Conservation (phyloP, 1,139 yeast species). For the Petasospora rhodanensis region DNA sequence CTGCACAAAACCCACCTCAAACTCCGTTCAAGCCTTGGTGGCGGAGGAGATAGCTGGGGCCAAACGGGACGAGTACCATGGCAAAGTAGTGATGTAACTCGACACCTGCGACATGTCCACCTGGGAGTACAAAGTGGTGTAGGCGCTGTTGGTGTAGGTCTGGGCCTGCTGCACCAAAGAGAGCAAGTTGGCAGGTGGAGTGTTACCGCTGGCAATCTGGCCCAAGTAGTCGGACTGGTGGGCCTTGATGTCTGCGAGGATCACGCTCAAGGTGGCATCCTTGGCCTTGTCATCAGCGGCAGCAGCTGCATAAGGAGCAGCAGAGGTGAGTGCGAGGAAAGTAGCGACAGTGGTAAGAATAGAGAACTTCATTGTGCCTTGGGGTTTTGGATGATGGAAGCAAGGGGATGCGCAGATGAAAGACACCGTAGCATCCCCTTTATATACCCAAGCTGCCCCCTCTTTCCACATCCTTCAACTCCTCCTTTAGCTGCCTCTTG, state of each 20-base stretch:
- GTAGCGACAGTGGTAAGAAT: slow-evolving; percentile 2
- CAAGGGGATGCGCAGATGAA: too few relatives aligned
- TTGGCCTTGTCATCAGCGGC: too few relatives aligned
- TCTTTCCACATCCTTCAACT: too few relatives aligned
- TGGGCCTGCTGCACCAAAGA: slow-evolving; percentile 30
- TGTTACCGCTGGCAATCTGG: slow-evolving; percentile 19
- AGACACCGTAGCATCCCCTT: too few relatives aligned
- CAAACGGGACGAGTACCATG: slow-evolving; percentile 42
- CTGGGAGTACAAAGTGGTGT: slow-evolving; percentile 33
- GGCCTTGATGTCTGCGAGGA: slow-evolving; percentile 26
- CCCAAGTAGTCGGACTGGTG: slow-evolving; percentile 29
- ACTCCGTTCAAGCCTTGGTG: not conserved
- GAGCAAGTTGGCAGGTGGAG: slow-evolving; percentile 31
- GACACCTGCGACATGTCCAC: slow-evolving; percentile 28
- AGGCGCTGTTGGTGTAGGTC: slow-evolving; percentile 39
- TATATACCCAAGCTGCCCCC: too few relatives aligned
- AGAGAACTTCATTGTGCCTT: slow-evolving; percentile 5
- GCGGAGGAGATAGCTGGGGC: slow-evolving; percentile 13
- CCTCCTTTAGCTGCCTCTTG: too few relatives aligned
- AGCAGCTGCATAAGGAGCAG: too few relatives aligned
- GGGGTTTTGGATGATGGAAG: too few relatives aligned
- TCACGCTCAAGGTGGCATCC: too few relatives aligned
- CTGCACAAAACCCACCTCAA: too few relatives aligned
- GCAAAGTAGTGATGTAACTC: slow-evolving; percentile 36
- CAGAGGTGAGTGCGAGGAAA: not conserved